Conservation (phyloP, 768 basidiomycete genomes). For the Rhodotorula toruloides region DNA sequence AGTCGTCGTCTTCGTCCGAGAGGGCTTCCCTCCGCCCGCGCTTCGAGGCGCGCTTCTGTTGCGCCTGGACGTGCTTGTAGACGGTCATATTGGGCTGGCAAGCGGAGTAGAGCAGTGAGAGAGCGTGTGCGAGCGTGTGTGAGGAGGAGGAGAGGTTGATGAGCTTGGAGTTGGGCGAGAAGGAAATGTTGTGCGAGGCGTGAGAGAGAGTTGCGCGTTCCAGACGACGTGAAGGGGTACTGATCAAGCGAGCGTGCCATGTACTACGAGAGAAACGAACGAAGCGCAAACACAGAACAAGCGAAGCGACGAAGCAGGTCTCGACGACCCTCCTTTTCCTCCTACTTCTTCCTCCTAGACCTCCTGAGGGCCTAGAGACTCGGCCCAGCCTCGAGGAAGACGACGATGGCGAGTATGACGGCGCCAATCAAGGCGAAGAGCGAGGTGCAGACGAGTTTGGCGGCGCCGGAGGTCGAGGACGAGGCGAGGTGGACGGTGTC, state of each 20-base stretch:
- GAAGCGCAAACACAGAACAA: too few relatives aligned
- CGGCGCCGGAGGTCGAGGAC: background rate
- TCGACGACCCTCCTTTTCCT: too few relatives aligned
- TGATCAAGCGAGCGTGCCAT: too few relatives aligned
- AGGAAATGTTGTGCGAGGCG: too few relatives aligned
- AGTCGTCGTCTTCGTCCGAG: background rate
- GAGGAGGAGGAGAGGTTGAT: background rate
- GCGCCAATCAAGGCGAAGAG: background rate
- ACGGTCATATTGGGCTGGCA: constrained; percentile 18
- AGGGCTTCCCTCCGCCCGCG: background rate
- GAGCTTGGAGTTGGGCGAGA: too few relatives aligned
- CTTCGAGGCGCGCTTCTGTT: constrained; percentile 22
- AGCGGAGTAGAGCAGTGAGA: background rate
- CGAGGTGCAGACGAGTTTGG: background rate
- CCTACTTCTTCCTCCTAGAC: too few relatives aligned
- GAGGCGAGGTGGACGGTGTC: too few relatives aligned
- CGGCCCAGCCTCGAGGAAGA: background rate
- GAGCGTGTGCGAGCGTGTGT: background rate
- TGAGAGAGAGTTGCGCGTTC: too few relatives aligned
- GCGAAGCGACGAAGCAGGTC: too few relatives aligned
- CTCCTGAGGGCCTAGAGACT: background rate
- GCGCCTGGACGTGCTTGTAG: constrained; percentile 25
- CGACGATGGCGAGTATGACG: background rate
- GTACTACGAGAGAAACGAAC: too few relatives aligned
- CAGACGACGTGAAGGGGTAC: too few relatives aligned